phyloP scores from a whole-genome alignment of 805 yeast species.

The Dipodascus albidus region DNA sequence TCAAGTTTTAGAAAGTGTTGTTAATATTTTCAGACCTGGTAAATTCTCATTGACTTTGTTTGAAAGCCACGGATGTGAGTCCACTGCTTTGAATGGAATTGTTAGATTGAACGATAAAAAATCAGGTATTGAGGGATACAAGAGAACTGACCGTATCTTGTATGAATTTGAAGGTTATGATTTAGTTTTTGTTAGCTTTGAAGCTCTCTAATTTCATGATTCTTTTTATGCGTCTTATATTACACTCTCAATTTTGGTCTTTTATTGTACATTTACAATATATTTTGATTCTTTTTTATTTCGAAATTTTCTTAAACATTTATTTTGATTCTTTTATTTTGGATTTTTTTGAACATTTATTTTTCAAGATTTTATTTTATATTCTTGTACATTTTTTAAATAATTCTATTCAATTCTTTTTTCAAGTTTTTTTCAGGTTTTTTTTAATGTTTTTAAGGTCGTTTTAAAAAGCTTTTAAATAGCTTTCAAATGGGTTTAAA shows the following conservation, averaged over 20 bases:
- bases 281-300: too few species aligned
- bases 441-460: too few species aligned
- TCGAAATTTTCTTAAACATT: too few species aligned
- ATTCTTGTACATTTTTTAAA: too few species aligned
- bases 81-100: slow-evolving; percentile 4
- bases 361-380: too few species aligned
- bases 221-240: neutral
- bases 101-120: slow-evolving; percentile 4
- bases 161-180: slow-evolving; percentile 70
- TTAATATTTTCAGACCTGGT: slow-evolving; percentile 60
- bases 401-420: too few species aligned
- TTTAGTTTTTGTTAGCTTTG: slow-evolving; percentile 59
- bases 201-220: slow-evolving; percentile 17
- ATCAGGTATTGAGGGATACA: slow-evolving; percentile 36
- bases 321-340: too few species aligned
- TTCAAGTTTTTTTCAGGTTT: too few species aligned
- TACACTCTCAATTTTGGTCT: neutral
- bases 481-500: too few species aligned
- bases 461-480: too few species aligned
- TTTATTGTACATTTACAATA: too few species aligned
- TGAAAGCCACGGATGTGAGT: slow-evolving; percentile 20
- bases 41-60: slow-evolving; percentile 57
- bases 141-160: slow-evolving; percentile 51
- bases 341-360: too few species aligned
- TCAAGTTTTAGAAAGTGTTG: slow-evolving; percentile 47